Evolutionary conservation across 75 land plant species (phyloP).

Genomic region (Gnetum montanum): DNA sequence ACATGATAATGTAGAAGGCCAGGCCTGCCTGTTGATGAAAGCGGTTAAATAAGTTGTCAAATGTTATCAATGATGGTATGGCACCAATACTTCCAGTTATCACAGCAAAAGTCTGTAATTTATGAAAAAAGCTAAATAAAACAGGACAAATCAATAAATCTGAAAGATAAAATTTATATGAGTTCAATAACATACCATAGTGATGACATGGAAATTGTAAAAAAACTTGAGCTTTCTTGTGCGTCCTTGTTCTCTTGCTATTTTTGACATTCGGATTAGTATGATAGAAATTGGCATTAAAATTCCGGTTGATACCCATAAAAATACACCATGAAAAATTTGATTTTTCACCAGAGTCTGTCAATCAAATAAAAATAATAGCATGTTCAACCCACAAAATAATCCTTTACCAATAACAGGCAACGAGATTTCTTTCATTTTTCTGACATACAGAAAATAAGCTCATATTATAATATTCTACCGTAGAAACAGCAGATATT

Average conservation of each 20-base stretch:
- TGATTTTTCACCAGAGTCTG: too few species aligned
- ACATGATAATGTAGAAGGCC: constrained; percentile 46
- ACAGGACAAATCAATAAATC: neutral
- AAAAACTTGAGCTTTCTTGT: constrained; percentile 7
- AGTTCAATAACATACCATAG: neutral
- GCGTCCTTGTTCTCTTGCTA: constrained; percentile 9
- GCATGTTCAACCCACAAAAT: too few species aligned
- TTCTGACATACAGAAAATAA: too few species aligned
- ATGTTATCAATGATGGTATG: constrained; percentile 44
- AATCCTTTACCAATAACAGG: too few species aligned
- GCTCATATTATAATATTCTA: too few species aligned
- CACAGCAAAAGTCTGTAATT: constrained; percentile 25
- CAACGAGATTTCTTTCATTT: too few species aligned
- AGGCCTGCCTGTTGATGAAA: constrained; percentile 73
- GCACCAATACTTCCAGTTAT: constrained; percentile 57
- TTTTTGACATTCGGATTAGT: constrained; percentile 41
- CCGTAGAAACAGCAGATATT: too few species aligned
- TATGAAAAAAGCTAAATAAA: too few species aligned
- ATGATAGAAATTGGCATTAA: constrained; percentile 68
- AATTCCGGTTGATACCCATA: constrained; percentile 75
- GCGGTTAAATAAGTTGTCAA: constrained; percentile 61
- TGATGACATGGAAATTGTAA: constrained; percentile 9
- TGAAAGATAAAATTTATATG: neutral
- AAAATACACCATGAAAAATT: constrained; percentile 66
- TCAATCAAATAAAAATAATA: too few species aligned